phyloP scores from a whole-genome alignment of 2,329 filamentous ascomycete genomes.

The Xylariaceae sp. region DNA sequence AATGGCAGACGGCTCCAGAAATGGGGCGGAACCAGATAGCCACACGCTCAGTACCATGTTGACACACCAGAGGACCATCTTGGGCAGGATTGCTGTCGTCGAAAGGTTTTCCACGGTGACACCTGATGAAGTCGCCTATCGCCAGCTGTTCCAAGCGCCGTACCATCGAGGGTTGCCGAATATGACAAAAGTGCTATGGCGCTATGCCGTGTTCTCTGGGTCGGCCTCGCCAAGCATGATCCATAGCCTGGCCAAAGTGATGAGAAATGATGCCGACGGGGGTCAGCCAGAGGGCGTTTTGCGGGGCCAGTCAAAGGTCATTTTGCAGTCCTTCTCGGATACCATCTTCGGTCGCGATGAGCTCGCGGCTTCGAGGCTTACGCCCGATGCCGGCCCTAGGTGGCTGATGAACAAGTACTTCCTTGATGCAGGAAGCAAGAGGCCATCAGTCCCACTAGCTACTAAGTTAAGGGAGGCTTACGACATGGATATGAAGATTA shows the following conservation, averaged over 20 bases:
- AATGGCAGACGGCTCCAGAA: background rate
- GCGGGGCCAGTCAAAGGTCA: background rate
- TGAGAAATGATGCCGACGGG: no score
- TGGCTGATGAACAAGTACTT: slow-evolving; percentile 17
- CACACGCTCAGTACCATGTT: slow-evolving; percentile 29
- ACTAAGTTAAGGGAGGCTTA: slow-evolving; percentile 26
- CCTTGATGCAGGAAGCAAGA: slow-evolving; percentile 6
- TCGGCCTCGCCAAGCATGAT: slow-evolving; percentile 19
- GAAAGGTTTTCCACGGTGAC: slow-evolving; percentile 14
- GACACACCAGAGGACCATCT: slow-evolving; percentile 18
- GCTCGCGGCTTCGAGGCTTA: slow-evolving; percentile 13
- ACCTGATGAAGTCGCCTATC: slow-evolving; percentile 23
- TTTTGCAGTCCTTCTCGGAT: slow-evolving; percentile 25
- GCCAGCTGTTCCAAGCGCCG: slow-evolving; percentile 23
- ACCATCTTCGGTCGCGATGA: slow-evolving; percentile 25
- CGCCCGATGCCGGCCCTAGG: background rate
- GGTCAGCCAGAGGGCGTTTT: slow-evolving; percentile 13
- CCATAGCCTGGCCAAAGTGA: slow-evolving; percentile 11
- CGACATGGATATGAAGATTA: slow-evolving; percentile 24
- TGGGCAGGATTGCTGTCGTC: slow-evolving; percentile 14
- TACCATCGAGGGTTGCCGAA: slow-evolving; percentile 27
- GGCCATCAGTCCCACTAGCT: slow-evolving; percentile 12
- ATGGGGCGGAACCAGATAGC: slow-evolving; percentile 12
- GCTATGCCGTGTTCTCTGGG: slow-evolving; percentile 21
- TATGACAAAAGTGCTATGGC: slow-evolving; percentile 29